Evolutionary conservation across 2,329 filamentous ascomycete species (phyloP).

Genomic region (Cadophora malorum): DNA sequence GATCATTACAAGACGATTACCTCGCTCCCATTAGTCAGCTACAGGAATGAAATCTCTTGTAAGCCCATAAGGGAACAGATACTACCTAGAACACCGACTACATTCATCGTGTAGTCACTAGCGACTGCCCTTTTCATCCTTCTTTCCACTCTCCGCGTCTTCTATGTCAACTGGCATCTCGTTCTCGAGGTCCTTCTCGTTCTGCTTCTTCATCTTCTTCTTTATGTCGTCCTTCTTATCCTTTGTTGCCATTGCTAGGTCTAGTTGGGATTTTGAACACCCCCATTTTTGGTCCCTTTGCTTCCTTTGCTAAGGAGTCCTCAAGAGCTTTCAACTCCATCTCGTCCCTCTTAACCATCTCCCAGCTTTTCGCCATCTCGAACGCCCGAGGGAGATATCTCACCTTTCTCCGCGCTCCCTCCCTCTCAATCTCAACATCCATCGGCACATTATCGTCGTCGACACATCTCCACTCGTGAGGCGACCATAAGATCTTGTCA

Average conservation of each 20-base stretch:
- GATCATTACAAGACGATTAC: too few species aligned
- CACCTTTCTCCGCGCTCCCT: conserved; percentile 23
- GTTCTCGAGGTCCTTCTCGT: neutral
- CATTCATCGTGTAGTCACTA: neutral
- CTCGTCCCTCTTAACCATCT: conserved; percentile 38
- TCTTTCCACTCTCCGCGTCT: neutral
- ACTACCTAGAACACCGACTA: too few species aligned
- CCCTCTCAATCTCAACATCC: conserved; percentile 33
- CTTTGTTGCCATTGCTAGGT: neutral
- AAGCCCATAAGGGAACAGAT: too few species aligned
- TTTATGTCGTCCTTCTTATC: neutral
- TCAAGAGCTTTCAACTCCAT: conserved; percentile 23
- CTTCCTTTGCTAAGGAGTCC: neutral
- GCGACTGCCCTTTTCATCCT: neutral
- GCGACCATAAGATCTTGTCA: conserved; percentile 34
- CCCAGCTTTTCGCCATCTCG: conserved; percentile 35
- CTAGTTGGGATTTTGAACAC: neutral
- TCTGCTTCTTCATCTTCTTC: neutral
- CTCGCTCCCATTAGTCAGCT: too few species aligned
- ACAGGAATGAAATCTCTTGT: too few species aligned
- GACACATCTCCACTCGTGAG: conserved; percentile 36
- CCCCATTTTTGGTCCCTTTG: neutral
- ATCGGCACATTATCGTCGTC: conserved; percentile 33
- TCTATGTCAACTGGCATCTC: neutral
- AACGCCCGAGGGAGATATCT: conserved; percentile 37